Percentiles rank a stretch among this genome's conserved stretches.
Evolutionary conservation across 345 rosid genomes (phyloP).

Genomic region (Nephelium lappaceum): DNA sequence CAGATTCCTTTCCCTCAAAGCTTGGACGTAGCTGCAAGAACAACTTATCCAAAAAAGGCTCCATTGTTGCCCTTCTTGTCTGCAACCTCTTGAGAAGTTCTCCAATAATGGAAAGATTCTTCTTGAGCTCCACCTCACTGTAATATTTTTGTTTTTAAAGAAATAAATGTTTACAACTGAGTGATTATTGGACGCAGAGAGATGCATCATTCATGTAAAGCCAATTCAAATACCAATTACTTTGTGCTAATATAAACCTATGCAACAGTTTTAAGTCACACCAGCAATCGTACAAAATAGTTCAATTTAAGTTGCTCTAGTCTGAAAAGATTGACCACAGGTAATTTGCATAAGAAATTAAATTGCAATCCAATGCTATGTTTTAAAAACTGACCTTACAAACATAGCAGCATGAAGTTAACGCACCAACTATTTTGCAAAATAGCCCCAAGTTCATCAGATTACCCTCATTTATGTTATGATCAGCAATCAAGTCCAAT

Average conservation of each 20-base stretch:
- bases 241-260: neutral
- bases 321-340: neutral
- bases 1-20: neutral
- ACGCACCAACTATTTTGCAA: conserved; percentile 19
- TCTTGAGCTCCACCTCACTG: conserved; percentile 25
- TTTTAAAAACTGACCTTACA: conserved; percentile 19
- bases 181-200: no score
- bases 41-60: conserved; percentile 18
- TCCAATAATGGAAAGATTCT: neutral
- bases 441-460: neutral
- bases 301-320: neutral
- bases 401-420: neutral
- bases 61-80: conserved; percentile 18
- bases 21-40: conserved; percentile 7
- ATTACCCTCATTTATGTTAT: neutral
- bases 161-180: no score
- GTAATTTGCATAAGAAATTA: neutral
- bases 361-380: neutral
- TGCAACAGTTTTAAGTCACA: neutral
- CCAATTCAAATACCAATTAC: neutral
- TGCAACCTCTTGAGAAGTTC: conserved; percentile 24
- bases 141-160: no score
- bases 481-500: neutral
- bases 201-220: neutral
- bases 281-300: neutral